Base-by-base conservation (phyloP, 345 rosid genomes). In the Camelina sativa region DNA sequence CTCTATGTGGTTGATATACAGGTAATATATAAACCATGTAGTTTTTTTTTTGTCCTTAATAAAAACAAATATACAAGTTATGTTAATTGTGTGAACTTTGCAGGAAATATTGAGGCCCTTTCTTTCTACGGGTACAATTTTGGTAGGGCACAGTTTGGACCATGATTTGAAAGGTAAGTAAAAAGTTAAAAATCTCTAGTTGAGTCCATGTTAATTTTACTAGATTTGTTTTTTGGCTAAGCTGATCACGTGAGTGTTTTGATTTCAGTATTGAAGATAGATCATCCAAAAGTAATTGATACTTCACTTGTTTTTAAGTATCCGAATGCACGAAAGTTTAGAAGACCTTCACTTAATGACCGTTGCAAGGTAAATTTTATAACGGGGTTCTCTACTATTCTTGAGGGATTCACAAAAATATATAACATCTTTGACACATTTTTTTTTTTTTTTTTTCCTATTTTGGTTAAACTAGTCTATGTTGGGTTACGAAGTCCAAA, bases 101-200 rank as follows among this genome's bases (percentile, higher is more conserved):
- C 38, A 91, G 98, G 80, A 70, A 82, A 76, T 80, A 71, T 72
- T 93, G 87, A 80, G 79, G 87, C 89, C 88, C 35, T 81, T 86
- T 28, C 74, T 93, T 34, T 80, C 84, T 5, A 54, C 75, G 64
- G 91, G 89, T 68, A 65, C 84, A 53, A 88, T 91, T 78, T 67
- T 93, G 63, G 91, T 87, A 66, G 98, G 97, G 34, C 97, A 93
- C 69, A 75, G 94, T 80, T 81, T 93, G 77, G 73, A 82, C 63
- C 86, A 82, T 83, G 98, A 93, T 48, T 78, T 91, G 40, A 72
- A 66, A 74, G 97, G 97, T 89, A 77, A 57, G 76, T 12, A 9
- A 67, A 25, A 25, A 25, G 28, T 25, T 25, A 61, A 46, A 15
- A 12, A 2, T 51, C 12, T n/a, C 22, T 3, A 11, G 20, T 8